These are phyloP conservation scores for Lactarius quietus DNA, from an alignment of 768 basidiomycete genomes.

Conservation along the genomic window DNA sequence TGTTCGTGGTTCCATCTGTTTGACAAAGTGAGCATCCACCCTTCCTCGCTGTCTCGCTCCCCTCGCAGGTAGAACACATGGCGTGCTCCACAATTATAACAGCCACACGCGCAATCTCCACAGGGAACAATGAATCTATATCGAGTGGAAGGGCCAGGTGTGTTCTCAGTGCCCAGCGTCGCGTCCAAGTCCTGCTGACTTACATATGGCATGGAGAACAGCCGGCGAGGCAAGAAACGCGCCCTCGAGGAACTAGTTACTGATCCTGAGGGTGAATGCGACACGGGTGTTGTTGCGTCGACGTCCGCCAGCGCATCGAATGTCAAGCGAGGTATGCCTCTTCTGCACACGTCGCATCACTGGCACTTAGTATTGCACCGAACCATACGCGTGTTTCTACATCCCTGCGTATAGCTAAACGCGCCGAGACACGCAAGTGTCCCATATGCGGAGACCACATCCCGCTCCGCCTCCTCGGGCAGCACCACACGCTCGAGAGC, in stretches of 20 bases:
- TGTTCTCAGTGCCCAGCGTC: background rate
- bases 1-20: constrained; percentile 7
- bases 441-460: constrained; percentile 72
- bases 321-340: constrained; percentile 16
- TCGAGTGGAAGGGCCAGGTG: background rate
- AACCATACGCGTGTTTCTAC: background rate
- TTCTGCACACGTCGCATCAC: no score
- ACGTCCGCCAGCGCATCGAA: constrained; percentile 3
- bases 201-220: constrained; percentile 7
- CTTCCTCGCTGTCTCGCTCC: background rate
- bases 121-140: background rate
- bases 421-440: constrained; percentile 71
- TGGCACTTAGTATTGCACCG: background rate
- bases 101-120: background rate
- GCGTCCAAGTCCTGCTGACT: background rate
- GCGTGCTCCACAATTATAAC: background rate
- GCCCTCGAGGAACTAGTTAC: background rate
- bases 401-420: constrained; percentile 46
- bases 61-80: constrained; percentile 1
- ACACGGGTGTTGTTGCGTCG: background rate
- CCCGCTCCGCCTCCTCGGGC: constrained; percentile 64
- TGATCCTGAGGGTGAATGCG: background rate
- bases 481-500: constrained; percentile 62
- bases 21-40: constrained; percentile 16
- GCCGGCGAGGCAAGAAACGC: constrained; percentile 6